A percentile compares a stretch with the other conserved stretches of the same genome.
phyloP scores from a whole-genome alignment of 176 grass and related monocot species.

The Neostapfia colusana region DNA sequence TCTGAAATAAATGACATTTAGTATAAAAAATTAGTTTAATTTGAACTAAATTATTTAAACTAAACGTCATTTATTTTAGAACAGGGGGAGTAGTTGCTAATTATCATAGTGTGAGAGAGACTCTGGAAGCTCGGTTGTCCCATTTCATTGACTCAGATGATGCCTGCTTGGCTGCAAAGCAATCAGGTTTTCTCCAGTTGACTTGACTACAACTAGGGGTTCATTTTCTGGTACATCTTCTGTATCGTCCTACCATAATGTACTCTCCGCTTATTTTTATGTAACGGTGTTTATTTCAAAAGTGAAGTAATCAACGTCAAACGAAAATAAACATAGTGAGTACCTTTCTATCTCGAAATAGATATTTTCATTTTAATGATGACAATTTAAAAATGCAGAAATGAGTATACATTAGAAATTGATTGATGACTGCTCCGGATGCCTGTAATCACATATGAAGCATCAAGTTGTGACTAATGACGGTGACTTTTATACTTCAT shows the following conservation, averaged over 20 bases:
- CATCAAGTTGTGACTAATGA: neutral
- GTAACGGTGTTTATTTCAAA: too few species aligned
- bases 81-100: too few species aligned
- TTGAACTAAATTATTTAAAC: too few species aligned
- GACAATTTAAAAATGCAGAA: too few species aligned
- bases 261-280: too few species aligned
- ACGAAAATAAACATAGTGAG: too few species aligned
- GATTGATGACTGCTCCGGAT: neutral
- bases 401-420: neutral
- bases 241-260: too few species aligned
- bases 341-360: neutral
- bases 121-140: neutral
- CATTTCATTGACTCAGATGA: neutral
- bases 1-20: too few species aligned
- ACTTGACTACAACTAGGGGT: neutral
- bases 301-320: too few species aligned
- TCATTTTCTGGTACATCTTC: neutral
- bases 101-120: neutral
- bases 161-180: neutral
- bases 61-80: too few species aligned
- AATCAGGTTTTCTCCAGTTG: neutral
- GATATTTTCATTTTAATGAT: too few species aligned
- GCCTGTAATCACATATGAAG: neutral
- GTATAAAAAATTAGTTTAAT: too few species aligned
- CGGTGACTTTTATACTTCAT: neutral